Conservation (phyloP, 2,329 filamentous ascomycete genomes). For the Phyllosticta citrichinensis region DNA sequence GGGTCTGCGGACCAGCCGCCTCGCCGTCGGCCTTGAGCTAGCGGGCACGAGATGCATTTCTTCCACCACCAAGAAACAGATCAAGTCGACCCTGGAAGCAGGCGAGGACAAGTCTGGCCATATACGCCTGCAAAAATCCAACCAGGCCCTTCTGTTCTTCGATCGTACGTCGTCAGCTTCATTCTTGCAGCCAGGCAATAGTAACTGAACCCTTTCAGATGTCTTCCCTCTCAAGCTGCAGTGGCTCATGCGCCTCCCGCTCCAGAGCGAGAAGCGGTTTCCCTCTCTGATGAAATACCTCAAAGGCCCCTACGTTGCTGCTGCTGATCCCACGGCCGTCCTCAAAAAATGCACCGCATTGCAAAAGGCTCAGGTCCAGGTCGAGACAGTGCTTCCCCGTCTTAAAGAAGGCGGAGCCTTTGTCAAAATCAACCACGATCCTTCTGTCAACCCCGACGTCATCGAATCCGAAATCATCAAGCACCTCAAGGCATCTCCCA, state of each 20-base stretch:
- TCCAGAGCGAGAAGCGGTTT: slow-evolving; percentile 34
- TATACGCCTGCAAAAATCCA: slow-evolving; percentile 56
- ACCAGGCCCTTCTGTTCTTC: slow-evolving; percentile 81
- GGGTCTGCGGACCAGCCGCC: slow-evolving; percentile 6
- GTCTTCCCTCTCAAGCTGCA: slow-evolving; percentile 73
- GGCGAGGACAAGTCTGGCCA: slow-evolving; percentile 66
- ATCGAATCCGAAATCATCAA: slow-evolving; percentile 53
- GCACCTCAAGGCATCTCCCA: slow-evolving; percentile 56
- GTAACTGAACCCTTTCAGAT: slow-evolving; percentile 39
- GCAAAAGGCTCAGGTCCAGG: slow-evolving; percentile 56
- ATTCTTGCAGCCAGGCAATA: neutral
- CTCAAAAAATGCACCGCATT: slow-evolving; percentile 23
- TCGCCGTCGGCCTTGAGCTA: neutral
- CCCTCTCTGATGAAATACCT: slow-evolving; percentile 42
- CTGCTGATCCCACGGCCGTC: slow-evolving; percentile 47
- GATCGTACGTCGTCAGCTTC: slow-evolving; percentile 54
- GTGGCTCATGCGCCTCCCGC: slow-evolving; percentile 48
- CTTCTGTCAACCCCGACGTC: slow-evolving; percentile 37
- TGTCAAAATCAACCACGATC: slow-evolving; percentile 65
- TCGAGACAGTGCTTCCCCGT: slow-evolving; percentile 73
- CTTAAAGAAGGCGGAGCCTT: slow-evolving; percentile 90
- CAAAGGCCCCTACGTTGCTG: slow-evolving; percentile 40
- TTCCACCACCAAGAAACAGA: neutral
- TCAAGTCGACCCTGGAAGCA: slow-evolving; percentile 28
- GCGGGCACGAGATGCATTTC: slow-evolving; percentile 2